Evolutionary conservation across 257 asterid genomes (phyloP).

Genomic region (Galeopsis tetrahit): DNA sequence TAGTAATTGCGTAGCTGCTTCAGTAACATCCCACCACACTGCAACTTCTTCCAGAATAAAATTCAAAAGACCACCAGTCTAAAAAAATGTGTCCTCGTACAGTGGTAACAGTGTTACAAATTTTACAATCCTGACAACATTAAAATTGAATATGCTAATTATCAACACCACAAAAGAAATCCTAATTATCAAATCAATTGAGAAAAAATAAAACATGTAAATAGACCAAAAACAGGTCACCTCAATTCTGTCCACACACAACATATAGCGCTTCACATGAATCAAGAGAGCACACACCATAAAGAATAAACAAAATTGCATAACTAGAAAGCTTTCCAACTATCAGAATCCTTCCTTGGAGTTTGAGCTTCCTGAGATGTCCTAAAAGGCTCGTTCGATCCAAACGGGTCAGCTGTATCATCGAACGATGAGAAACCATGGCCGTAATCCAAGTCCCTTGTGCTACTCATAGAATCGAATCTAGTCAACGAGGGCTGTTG

Average conservation of each 20-base stretch:
- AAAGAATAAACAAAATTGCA: conserved; percentile 14
- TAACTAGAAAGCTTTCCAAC: conserved; percentile 84
- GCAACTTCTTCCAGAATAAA: conserved; percentile 4
- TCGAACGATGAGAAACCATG: conserved; percentile 76
- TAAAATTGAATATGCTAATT: conserved; percentile 39
- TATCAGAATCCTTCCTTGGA: conserved; percentile 70
- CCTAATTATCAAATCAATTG: conserved; percentile 17
- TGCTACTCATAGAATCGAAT: conserved; percentile 65
- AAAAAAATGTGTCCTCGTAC: conserved; percentile 22
- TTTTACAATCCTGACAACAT: conserved; percentile 39
- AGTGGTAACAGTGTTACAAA: conserved; percentile 37
- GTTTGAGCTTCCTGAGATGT: conserved; percentile 67
- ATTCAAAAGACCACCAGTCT: conserved; percentile 28
- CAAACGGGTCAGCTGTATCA: conserved; percentile 73
- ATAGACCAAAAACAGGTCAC: conserved; percentile 1
- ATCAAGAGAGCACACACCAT: conserved; percentile 28
- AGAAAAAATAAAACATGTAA: background rate
- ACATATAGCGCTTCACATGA: conserved; percentile 24
- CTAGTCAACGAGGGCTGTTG: conserved; percentile 50
- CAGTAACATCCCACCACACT: background rate
- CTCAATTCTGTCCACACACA: conserved; percentile 21
- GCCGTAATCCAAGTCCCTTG: conserved; percentile 67
- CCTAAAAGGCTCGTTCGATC: conserved; percentile 67
- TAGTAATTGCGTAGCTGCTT: too few species aligned
- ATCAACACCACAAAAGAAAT: conserved; percentile 35